Percentiles rank a stretch among this genome's conserved stretches.
Conservation (phyloP, 2,329 filamentous ascomycete species). For the Cladophialophora exuberans region DNA sequence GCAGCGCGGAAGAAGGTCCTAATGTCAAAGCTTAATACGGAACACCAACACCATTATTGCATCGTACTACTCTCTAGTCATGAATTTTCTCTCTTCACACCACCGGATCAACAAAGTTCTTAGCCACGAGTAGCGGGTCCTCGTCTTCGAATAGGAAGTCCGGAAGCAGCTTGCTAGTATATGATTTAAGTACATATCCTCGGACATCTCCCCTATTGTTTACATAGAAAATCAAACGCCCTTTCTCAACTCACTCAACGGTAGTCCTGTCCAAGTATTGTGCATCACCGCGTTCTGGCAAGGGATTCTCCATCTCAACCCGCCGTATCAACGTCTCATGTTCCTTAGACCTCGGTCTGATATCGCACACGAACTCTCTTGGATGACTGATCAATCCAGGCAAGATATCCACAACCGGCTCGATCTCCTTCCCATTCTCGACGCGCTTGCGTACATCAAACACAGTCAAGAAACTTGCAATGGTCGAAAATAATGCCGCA, state of each 20-base stretch:
- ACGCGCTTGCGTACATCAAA: slow-evolving; percentile 24
- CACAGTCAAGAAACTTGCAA: slow-evolving; percentile 51
- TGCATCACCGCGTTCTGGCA: slow-evolving; percentile 8
- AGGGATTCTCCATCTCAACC: slow-evolving; percentile 41
- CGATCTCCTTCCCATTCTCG: slow-evolving; percentile 51
- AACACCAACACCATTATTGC: too few species aligned
- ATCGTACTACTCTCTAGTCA: too few species aligned
- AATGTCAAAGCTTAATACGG: too few species aligned
- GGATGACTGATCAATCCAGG: slow-evolving; percentile 43
- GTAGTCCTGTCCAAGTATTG: neutral
- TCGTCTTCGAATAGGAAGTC: too few species aligned
- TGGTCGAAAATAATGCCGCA: slow-evolving; percentile 54
- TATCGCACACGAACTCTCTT: slow-evolving; percentile 36
- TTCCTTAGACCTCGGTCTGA: slow-evolving; percentile 38
- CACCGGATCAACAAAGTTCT: too few species aligned
- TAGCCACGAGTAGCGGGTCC: too few species aligned
- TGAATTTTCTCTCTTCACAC: too few species aligned
- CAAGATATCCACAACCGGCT: slow-evolving; percentile 41
- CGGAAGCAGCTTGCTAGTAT: too few species aligned
- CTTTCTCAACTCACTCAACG: neutral
- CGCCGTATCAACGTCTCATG: slow-evolving; percentile 38
- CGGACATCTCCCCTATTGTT: neutral
- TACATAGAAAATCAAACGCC: neutral
- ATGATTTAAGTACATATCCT: too few species aligned
- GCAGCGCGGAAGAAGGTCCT: too few species aligned